These are phyloP conservation scores for Chalciporus piperatus DNA, from an alignment of 768 basidiomycete species.

Conservation along the genomic window DNA sequence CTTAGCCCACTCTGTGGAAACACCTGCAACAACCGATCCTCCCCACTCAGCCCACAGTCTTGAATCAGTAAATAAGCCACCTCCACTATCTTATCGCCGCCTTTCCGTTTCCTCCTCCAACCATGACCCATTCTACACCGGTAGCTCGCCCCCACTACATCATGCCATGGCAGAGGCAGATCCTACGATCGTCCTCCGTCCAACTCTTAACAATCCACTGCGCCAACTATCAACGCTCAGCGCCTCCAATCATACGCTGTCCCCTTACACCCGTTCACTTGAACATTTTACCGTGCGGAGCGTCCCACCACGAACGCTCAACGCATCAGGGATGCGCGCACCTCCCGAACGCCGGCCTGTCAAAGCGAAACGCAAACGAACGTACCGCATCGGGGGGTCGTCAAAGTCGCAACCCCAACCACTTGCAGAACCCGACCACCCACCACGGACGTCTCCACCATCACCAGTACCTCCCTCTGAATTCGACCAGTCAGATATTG, in stretches of 20 bases:
- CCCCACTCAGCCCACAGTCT: constrained; percentile 15
- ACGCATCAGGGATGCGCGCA: constrained; percentile 33
- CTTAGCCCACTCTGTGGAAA: constrained; percentile 42
- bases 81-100: constrained; percentile 25
- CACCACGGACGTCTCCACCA: constrained; percentile 24
- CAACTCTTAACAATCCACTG: constrained; percentile 68
- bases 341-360: constrained; percentile 50
- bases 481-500: constrained; percentile 72
- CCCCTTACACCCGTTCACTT: constrained; percentile 87
- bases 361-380: constrained; percentile 76
- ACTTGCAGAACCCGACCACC: constrained; percentile 1
- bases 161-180: constrained; percentile 37
- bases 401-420: constrained; percentile 4
- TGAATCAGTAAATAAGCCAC: constrained; percentile 18
- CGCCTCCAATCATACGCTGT: constrained; percentile 89
- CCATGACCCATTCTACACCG: constrained; percentile 33
- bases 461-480: constrained; percentile 44
- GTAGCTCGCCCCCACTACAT: constrained; percentile 33
- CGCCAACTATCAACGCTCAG: constrained; percentile 85
- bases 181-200: constrained; percentile 62
- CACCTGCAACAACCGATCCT: constrained; percentile 40
- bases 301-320: constrained; percentile 60
- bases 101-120: constrained; percentile 35
- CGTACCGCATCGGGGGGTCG: constrained; percentile 53
- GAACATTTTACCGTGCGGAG: constrained; percentile 92